Base-by-base conservation (phyloP, 306 rosid genomes). In the Vigna reflexopilosa region DNA sequence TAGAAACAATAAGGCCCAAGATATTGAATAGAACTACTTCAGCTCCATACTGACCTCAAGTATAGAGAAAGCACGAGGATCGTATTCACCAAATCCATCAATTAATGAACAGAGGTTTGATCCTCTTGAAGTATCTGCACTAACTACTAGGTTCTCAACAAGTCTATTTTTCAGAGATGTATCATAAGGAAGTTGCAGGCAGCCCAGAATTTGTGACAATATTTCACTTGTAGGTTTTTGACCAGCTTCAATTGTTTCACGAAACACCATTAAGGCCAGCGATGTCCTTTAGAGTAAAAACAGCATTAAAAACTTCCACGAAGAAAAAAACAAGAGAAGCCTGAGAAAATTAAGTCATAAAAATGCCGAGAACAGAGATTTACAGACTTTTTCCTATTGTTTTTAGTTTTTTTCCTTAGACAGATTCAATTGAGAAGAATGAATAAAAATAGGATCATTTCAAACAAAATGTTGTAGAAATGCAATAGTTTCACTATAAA, bases 31-130 rank as follows among this genome's bases (percentile, higher is more conserved):
- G 55, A 69, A 67, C 12, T 70, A 55, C 76, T 76, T 76, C 47
- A 61, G 72, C 81, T 77, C 59, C 83, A 70, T 51, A 83, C 95
- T 78, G 75, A 95, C 99, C 99, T 93, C 96, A 49, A 92, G 87
- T 80, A 95, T 83, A 42, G 99, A 92, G 81, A 88, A 93, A 42
- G 87, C 93, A 28, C 99, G 97, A 70, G 97, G 92, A 81, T 95
- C 99, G 70, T 89, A 93, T 91, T 91, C 96, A 73, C 98, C 96
- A 86, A 95, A 95, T 65, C 98, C 99, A 81, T 91, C 89, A 70
- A 95, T 73, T 85, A 95, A 81, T 67, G 99, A 91, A 82, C 82
- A 80, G 76, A 93, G 93, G 80, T 83, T 89, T 82, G 97, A 85
- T 64, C 61, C 68, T 81, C 80, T 78, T 58, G 96, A 86, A 72